phyloP scores from a whole-genome alignment of 495 filamentous ascomycete genomes.

The Sordaria brevicollis region DNA sequence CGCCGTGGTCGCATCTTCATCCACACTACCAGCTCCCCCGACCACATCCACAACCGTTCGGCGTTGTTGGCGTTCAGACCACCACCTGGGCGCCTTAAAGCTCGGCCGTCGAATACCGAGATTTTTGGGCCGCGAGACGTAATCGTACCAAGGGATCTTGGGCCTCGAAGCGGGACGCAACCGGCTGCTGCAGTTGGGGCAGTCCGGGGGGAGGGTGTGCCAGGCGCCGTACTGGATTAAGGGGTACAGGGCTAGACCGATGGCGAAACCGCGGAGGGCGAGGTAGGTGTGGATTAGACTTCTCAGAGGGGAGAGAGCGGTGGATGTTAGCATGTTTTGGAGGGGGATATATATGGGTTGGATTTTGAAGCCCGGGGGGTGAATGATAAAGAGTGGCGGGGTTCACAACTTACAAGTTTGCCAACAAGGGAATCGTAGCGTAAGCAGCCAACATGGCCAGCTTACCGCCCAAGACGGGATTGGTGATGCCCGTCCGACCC shows the following conservation, averaged over 20 bases:
- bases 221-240: slow-evolving; percentile 26
- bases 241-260: slow-evolving; percentile 26
- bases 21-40: slow-evolving; percentile 15
- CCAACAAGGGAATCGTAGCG: slow-evolving; percentile 27
- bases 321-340: not conserved
- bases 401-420: slow-evolving; percentile 27
- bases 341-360: not conserved
- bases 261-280: slow-evolving; percentile 25
- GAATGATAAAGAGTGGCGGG: not conserved
- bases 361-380: no score
- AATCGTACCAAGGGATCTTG: slow-evolving; percentile 27
- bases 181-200: slow-evolving; percentile 28
- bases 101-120: not conserved
- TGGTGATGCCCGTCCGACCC: slow-evolving; percentile 5
- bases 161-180: slow-evolving; percentile 24
- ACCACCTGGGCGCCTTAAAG: slow-evolving; percentile 1
- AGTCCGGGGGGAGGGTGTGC: slow-evolving; percentile 27
- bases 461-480: slow-evolving; percentile 6
- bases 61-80: slow-evolving; percentile 8
- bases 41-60: slow-evolving; percentile 11
- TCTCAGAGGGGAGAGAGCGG: not conserved
- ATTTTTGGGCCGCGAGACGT: slow-evolving; percentile 13
- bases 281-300: slow-evolving; percentile 31
- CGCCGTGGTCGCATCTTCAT: slow-evolving; percentile 8
- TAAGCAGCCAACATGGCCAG: slow-evolving; percentile 32